These are phyloP conservation scores for Fusarium staphyleae DNA, from an alignment of 2,329 filamentous ascomycete species.

Conservation along the genomic window DNA sequence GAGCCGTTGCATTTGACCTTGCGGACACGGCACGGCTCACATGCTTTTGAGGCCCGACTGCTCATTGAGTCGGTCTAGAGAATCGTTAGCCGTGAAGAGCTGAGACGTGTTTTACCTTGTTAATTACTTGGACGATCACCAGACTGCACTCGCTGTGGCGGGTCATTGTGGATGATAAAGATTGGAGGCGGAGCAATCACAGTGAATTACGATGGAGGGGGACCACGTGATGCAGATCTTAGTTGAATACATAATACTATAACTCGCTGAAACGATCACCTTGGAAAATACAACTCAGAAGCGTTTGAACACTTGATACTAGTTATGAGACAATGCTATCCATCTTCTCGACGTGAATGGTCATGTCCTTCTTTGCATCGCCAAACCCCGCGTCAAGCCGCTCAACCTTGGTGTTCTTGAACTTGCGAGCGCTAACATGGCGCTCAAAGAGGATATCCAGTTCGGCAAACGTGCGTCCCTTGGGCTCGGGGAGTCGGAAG, in stretches of 20 bases:
- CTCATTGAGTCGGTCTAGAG: conserved; percentile 5
- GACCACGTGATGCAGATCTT: too few species aligned
- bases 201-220: too few species aligned
- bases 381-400: conserved; percentile 33
- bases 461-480: conserved; percentile 61
- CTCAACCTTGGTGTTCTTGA: conserved; percentile 45
- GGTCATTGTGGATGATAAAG: neutral
- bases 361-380: conserved; percentile 41
- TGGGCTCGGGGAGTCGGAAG: conserved; percentile 62
- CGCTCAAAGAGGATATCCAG: conserved; percentile 63
- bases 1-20: conserved; percentile 48
- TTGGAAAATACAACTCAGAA: neutral
- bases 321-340: conserved; percentile 1
- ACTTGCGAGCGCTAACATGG: conserved; percentile 52
- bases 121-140: too few species aligned
- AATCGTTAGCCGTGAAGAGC: neutral
- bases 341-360: conserved; percentile 22
- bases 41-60: conserved; percentile 41
- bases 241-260: too few species aligned
- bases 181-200: neutral
- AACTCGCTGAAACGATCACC: neutral
- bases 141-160: too few species aligned
- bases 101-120: neutral
- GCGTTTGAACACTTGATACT: too few species aligned
- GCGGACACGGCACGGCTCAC: conserved; percentile 49